Conservation (phyloP, 1,284 basidiomycete genomes). For the Anthracocystis setariae region DNA sequence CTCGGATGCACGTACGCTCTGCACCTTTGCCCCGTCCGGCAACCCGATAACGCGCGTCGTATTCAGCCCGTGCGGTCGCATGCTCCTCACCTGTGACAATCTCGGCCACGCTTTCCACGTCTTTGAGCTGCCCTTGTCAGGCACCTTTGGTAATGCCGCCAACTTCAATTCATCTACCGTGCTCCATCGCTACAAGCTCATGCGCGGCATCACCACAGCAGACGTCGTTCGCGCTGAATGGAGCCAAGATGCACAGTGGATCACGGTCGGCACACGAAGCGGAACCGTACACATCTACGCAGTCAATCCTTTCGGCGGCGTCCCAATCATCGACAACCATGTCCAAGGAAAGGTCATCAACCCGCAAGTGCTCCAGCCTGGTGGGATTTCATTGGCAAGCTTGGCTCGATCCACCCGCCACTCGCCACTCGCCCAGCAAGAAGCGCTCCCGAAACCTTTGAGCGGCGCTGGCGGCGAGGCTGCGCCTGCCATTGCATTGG, state of each 20-base stretch:
- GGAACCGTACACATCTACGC: conserved; percentile 47
- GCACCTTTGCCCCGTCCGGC: conserved; percentile 32
- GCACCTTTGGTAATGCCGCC: conserved; percentile 19
- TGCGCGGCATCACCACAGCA: conserved; percentile 46
- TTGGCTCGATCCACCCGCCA: conserved; percentile 26
- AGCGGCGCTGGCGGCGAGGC: conserved; percentile 3
- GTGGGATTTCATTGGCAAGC: conserved; percentile 33
- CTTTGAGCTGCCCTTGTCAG: conserved; percentile 31
- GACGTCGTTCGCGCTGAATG: conserved; percentile 39
- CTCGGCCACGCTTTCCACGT: conserved; percentile 45
- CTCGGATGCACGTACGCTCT: conserved; percentile 14
- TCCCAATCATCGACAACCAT: conserved; percentile 33
- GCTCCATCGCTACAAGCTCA: conserved; percentile 42
- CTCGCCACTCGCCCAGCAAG: conserved; percentile 9
- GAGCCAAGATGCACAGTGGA: conserved; percentile 39
- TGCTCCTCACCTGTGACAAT: conserved; percentile 32
- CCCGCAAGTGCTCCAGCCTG: conserved; percentile 19
- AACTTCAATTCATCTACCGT: conserved; percentile 4
- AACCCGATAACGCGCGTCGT: conserved; percentile 20
- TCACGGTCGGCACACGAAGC: conserved; percentile 42
- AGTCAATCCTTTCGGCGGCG: conserved; percentile 44
- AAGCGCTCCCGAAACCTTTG: background rate
- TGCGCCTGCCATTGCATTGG: background rate
- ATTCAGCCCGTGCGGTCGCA: conserved; percentile 37
- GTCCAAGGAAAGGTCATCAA: conserved; percentile 32